Percentiles rank a stretch among this genome's conserved stretches.
These are phyloP conservation scores for Lentinula novae-zelandiae DNA, from an alignment of 1,284 basidiomycete genomes.

Conservation along the genomic window DNA sequence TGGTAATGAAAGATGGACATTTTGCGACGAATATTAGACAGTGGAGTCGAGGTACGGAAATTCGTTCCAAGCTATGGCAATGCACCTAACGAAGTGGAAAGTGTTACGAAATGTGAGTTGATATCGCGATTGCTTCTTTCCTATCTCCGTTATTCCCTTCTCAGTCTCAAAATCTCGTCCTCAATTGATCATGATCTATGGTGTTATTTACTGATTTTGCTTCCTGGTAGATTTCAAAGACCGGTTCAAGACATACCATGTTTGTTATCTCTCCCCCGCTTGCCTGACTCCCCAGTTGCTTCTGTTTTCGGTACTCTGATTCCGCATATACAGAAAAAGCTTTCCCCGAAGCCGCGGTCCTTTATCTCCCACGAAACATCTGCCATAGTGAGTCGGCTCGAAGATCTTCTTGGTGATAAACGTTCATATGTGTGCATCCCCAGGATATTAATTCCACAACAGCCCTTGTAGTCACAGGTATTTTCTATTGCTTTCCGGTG, in stretches of 20 bases:
- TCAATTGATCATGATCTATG: not conserved
- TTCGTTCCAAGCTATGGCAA: constrained; percentile 63
- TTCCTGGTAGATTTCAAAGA: constrained; percentile 43
- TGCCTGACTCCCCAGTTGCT: not conserved
- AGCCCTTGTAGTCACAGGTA: constrained; percentile 40
- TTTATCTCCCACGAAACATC: constrained; percentile 52
- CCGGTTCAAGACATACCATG: constrained; percentile 47
- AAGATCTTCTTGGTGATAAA: not conserved
- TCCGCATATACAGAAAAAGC: constrained; percentile 31
- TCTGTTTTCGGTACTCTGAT: not conserved
- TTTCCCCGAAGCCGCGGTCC: constrained; percentile 40
- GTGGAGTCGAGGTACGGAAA: constrained; percentile 53
- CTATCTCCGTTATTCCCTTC: not conserved
- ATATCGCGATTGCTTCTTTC: not conserved
- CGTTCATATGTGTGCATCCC: not conserved
- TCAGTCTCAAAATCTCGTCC: not conserved
- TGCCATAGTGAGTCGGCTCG: constrained; percentile 34
- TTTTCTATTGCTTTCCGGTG: not conserved
- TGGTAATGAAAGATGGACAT: constrained; percentile 48
- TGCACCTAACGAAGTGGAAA: constrained; percentile 49
- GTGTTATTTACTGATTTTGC: not conserved
- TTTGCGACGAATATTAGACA: constrained; percentile 48
- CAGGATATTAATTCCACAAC: constrained; percentile 50
- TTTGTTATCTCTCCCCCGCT: constrained; percentile 22
- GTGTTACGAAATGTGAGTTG: constrained; percentile 45